Evolutionary conservation across 2,329 filamentous ascomycete genomes (phyloP).

Genomic region (Falciphora oryzae): DNA sequence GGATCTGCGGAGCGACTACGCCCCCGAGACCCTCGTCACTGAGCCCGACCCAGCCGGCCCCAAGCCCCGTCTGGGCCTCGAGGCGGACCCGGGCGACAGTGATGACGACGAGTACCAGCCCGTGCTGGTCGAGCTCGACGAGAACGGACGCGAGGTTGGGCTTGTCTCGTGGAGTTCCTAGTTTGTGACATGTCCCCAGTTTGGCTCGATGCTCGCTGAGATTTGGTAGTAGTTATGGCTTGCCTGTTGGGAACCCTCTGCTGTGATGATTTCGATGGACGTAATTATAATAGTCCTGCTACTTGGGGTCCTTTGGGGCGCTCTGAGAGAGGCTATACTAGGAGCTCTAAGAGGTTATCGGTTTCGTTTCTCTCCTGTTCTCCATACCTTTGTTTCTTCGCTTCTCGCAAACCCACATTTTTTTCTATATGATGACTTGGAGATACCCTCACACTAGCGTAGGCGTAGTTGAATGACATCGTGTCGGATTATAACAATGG

Average conservation of each 20-base stretch:
- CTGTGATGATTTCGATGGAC: too few relatives aligned
- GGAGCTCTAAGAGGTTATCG: too few relatives aligned
- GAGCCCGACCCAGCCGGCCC: neutral
- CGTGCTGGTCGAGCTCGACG: constrained; percentile 47
- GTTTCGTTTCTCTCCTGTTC: neutral
- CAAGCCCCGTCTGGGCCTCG: constrained; percentile 31
- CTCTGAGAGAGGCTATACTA: too few relatives aligned
- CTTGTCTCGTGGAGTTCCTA: constrained; percentile 40
- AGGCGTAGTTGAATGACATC: neutral
- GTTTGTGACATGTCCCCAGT: neutral
- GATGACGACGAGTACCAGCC: constrained; percentile 45
- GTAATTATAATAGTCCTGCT: too few relatives aligned
- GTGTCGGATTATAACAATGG: neutral
- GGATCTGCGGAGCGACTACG: constrained; percentile 47
- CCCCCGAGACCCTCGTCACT: constrained; percentile 26
- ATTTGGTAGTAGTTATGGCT: neutral
- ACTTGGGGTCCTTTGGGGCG: too few relatives aligned
- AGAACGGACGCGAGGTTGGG: constrained; percentile 43
- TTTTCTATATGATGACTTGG: neutral
- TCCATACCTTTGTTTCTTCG: neutral
- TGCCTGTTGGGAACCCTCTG: too few relatives aligned
- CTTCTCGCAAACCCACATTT: too few relatives aligned
- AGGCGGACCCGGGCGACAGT: constrained; percentile 42
- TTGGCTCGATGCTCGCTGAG: neutral
- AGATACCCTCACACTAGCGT: neutral